Evolutionary conservation across 148 eudicot genomes (phyloP).

Genomic region (Heliamphora exappendiculata): DNA sequence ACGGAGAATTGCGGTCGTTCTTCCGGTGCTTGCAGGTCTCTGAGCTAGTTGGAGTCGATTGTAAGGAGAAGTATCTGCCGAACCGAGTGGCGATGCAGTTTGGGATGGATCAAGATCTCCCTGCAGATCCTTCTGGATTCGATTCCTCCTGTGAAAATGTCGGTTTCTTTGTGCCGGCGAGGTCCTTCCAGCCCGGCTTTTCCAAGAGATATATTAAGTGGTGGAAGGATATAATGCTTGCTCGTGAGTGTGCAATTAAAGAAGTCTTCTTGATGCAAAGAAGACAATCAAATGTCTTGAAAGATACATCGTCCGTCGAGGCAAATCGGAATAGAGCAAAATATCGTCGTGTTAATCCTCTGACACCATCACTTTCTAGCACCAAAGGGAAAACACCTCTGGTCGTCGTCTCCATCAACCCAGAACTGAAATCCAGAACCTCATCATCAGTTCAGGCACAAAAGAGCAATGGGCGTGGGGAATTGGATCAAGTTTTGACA

Average conservation of each 20-base stretch:
- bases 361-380: not conserved
- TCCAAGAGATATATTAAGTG: slow-evolving; percentile 25
- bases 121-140: slow-evolving; percentile 11
- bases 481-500: not conserved
- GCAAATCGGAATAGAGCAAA: not conserved
- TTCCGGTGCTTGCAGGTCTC: slow-evolving; percentile 20
- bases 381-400: not conserved
- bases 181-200: slow-evolving; percentile 24
- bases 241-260: not conserved
- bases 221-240: slow-evolving; percentile 28
- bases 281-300: not conserved
- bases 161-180: slow-evolving; percentile 26
- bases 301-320: not conserved
- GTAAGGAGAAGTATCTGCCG: slow-evolving; percentile 33
- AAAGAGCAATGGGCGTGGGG: not conserved
- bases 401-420: not conserved
- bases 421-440: not conserved
- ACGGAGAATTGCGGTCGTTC: slow-evolving; percentile 24
- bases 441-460: slow-evolving; percentile 2
- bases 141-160: not conserved
- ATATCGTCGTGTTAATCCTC: too few relatives aligned
- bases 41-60: slow-evolving; percentile 21
- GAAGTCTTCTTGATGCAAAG: not conserved
- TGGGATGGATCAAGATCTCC: slow-evolving; percentile 41
- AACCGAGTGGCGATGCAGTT: slow-evolving; percentile 44